A percentile compares a stretch with the other conserved stretches of the same genome.
Conservation (phyloP, 805 yeast species). For the Saccharomycopsis malanga region DNA sequence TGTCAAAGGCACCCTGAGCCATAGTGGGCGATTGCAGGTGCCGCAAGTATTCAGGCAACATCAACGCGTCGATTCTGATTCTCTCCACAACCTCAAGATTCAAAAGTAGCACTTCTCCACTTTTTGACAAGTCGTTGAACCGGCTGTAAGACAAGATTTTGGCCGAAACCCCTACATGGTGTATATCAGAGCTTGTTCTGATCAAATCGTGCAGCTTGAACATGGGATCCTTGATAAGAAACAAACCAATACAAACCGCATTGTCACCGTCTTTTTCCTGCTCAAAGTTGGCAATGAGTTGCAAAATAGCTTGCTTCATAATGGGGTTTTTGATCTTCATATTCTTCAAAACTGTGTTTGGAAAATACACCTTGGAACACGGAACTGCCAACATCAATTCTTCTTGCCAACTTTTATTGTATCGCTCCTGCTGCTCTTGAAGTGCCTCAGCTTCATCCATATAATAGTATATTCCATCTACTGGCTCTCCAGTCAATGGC, state of each 20-base stretch:
- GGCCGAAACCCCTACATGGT: slow-evolving; percentile 16
- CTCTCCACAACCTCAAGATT: slow-evolving; percentile 12
- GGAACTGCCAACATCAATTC: slow-evolving; percentile 13
- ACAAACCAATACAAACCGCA: slow-evolving; percentile 11
- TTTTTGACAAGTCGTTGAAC: slow-evolving; percentile 1
- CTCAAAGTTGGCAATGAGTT: slow-evolving; percentile 1
- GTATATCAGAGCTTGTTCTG: slow-evolving; percentile 9
- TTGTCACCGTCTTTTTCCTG: background rate
- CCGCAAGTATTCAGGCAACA: slow-evolving; percentile 9
- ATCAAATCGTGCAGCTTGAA: slow-evolving; percentile 8
- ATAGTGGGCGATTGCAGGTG: background rate
- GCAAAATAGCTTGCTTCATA: slow-evolving; percentile 17
- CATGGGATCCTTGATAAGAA: slow-evolving; percentile 7
- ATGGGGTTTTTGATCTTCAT: slow-evolving; percentile 18
- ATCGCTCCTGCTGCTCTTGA: background rate
- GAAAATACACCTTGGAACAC: slow-evolving; percentile 12
- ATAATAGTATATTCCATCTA: background rate
- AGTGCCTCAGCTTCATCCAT: background rate
- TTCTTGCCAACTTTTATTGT: background rate
- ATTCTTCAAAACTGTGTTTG: slow-evolving; percentile 6
- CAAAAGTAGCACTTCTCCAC: slow-evolving; percentile 5
- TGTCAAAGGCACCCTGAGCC: background rate
- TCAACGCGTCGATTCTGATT: slow-evolving; percentile 1
- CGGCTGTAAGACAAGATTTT: slow-evolving; percentile 8
- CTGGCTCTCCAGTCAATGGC: too few relatives aligned